Evolutionary conservation across 306 rosid genomes (phyloP).

Genomic region (Quercus ilex): DNA sequence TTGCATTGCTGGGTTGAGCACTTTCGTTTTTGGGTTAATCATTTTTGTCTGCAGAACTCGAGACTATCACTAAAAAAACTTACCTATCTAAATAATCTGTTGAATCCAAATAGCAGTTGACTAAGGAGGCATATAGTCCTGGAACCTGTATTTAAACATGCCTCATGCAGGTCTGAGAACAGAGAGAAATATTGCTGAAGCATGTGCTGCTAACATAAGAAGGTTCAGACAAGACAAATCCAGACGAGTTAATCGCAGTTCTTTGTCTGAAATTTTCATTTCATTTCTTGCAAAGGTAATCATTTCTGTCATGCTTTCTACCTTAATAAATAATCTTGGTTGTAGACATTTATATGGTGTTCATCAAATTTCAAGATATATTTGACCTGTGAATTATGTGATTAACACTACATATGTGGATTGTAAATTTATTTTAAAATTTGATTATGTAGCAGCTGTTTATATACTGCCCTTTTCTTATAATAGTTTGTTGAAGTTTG

Average conservation of each 20-base stretch:
- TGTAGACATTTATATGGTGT: not conserved
- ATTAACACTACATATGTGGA: not conserved
- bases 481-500: not conserved
- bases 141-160: conserved; percentile 14
- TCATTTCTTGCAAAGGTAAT: conserved; percentile 69
- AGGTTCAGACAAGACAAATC: conserved; percentile 30
- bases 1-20: too few relatives aligned
- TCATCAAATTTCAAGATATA: conserved; percentile 10
- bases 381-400: not conserved
- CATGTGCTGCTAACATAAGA: conserved; percentile 52
- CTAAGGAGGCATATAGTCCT: not conserved
- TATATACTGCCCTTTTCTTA: not conserved
- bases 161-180: conserved; percentile 67
- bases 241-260: conserved; percentile 49
- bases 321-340: not conserved
- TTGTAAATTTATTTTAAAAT: too few relatives aligned
- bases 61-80: not conserved
- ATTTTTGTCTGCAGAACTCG: not conserved
- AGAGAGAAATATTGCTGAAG: conserved; percentile 49
- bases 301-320: conserved; percentile 2
- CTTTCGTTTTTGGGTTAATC: too few relatives aligned
- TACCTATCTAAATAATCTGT: not conserved
- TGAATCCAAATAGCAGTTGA: not conserved
- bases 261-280: conserved; percentile 69
- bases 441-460: not conserved